Conservation (phyloP, 1,284 basidiomycete species). For the Laetiporus sulphureus region DNA sequence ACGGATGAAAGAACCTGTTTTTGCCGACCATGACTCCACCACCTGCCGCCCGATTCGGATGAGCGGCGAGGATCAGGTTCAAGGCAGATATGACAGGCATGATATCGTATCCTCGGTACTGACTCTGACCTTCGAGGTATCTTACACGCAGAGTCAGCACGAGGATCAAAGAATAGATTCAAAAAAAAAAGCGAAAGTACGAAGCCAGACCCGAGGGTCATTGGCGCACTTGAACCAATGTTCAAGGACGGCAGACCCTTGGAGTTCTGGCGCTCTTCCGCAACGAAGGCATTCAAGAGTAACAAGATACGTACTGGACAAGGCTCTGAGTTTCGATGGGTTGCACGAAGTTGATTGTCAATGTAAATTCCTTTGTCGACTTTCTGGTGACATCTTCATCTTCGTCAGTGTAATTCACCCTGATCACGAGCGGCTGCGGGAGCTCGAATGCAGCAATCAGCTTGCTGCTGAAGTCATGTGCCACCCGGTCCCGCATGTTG, state of each 20-base stretch:
- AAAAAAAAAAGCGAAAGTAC: conserved; percentile 4
- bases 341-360: conserved; percentile 54
- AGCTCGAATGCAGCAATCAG: conserved; percentile 51
- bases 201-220: too few relatives aligned
- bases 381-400: conserved; percentile 36
- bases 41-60: conserved; percentile 50
- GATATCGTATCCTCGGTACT: conserved; percentile 58
- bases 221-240: too few relatives aligned
- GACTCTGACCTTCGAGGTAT: conserved; percentile 50
- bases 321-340: conserved; percentile 54
- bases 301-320: conserved; percentile 34
- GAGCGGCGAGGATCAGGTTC: conserved; percentile 61
- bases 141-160: conserved; percentile 29
- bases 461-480: conserved; percentile 65
- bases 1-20: conserved; percentile 70
- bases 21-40: conserved; percentile 67
- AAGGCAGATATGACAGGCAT: conserved; percentile 65
- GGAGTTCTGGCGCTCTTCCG: conserved; percentile 11
- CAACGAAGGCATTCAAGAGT: background rate
- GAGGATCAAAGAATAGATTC: conserved; percentile 9
- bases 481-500: conserved; percentile 48
- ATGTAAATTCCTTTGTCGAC: conserved; percentile 49
- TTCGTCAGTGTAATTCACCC: conserved; percentile 57
- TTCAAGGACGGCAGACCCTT: conserved; percentile 13
- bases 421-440: conserved; percentile 52